Base-by-base conservation (phyloP, 192 early-diverging fungal genomes). In the Cetraspora pellucida region DNA sequence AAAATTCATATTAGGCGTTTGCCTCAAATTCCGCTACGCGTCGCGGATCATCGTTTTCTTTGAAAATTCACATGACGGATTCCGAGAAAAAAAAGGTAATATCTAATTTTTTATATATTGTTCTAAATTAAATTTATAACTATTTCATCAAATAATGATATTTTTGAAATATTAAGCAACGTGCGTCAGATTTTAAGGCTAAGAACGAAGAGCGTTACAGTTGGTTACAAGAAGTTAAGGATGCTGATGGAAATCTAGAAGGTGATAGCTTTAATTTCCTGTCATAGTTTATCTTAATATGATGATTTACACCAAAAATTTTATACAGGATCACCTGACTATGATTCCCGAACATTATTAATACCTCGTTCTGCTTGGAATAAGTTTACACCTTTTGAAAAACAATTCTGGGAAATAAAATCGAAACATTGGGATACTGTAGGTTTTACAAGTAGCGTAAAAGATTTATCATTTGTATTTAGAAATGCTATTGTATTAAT, bases 391-490 rank as follows among this genome's bases (percentile, higher is more conserved):
- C 89, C 94, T 11, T 99, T 99, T 82, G 98, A 99, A 86, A 87
- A 89, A 52, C 98, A 99, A 84, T 99, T 94, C 82, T 99, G 98
- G 98, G 94, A 97, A 84, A 96, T 99, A 80, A 99, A 99, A 82
- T 81, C 83, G 74, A 87, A 92, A 75, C 90, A 96, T 69, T 99
- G 95, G 92, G 95, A 98, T 80, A 93, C 93, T 0, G 91, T 95
- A 78, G 61, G 77, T 46, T 25, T 23, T 57, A 14, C 23, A 17
- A n/a, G 17, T 55, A 16, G 64, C 1, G 0, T 19, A 4, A 61
- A 50, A 28, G 7, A 27, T 25, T 23, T 37, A 64, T 57, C 14
- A 37, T 54, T 27, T 55, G 43, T 72, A 14, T 65, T 65, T 17
- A n/a, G 7, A 17, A 44, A n/a, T 65, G 3, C 2, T 10, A 23